These are phyloP conservation scores for Pisolithus sp. DNA, from an alignment of 768 basidiomycete species.

Conservation along the genomic window DNA sequence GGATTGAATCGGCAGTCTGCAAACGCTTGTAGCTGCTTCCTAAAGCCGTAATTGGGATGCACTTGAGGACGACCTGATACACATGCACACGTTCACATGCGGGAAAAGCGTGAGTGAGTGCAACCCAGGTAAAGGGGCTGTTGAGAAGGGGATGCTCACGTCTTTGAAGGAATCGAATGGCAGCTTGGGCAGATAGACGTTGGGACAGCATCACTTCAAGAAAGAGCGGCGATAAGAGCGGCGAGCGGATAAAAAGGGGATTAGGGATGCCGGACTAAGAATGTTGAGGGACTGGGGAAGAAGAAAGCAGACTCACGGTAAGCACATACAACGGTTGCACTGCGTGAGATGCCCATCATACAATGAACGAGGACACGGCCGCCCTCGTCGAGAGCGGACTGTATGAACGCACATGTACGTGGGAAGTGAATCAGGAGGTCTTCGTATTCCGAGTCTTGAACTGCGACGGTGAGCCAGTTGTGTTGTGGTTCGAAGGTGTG, in stretches of 20 bases:
- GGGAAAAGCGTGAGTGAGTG: constrained; percentile 1
- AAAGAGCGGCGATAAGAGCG: not conserved
- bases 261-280: not conserved
- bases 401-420: constrained; percentile 53
- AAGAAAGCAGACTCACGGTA: constrained; percentile 35
- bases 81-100: constrained; percentile 1
- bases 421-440: constrained; percentile 64
- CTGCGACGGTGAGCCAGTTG: constrained; percentile 28
- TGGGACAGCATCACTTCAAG: constrained; percentile 45
- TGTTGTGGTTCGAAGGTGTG: constrained; percentile 35
- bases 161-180: constrained; percentile 44
- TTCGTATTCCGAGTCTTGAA: constrained; percentile 45
- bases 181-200: constrained; percentile 35
- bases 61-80: constrained; percentile 31
- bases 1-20: constrained; percentile 44
- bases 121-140: not conserved
- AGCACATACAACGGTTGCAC: constrained; percentile 53
- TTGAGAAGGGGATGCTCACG: constrained; percentile 27
- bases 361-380: constrained; percentile 68
- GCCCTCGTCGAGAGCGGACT: constrained; percentile 43
- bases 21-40: constrained; percentile 54
- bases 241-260: constrained; percentile 4
- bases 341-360: constrained; percentile 67
- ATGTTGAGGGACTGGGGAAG: not conserved
- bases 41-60: constrained; percentile 43